Percentiles rank a stretch among this genome's conserved stretches.
Conservation (phyloP, 371 early-diverging fungal species). For the Syncephalastrum racemosum region DNA sequence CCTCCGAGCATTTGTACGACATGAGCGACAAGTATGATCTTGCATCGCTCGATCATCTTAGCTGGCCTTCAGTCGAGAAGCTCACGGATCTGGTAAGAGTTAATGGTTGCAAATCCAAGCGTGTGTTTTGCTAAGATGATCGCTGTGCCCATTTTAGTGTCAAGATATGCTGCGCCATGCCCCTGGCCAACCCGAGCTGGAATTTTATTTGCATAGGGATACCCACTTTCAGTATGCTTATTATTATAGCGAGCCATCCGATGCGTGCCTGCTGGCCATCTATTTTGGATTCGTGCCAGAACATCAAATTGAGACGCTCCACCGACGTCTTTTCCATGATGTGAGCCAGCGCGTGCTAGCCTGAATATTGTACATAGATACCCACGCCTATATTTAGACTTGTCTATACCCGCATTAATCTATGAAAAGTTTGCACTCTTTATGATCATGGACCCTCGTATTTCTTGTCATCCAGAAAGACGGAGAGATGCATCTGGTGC, state of each 20-base stretch:
- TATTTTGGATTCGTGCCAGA: conserved; percentile 36
- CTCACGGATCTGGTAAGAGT: conserved; percentile 28
- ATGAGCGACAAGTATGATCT: conserved; percentile 26
- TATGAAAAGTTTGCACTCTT: not conserved
- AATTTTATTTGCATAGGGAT: conserved; percentile 13
- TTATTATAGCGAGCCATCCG: conserved; percentile 14
- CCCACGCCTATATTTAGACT: no score
- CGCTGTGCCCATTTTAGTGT: conserved; percentile 7
- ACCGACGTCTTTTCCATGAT: conserved; percentile 36
- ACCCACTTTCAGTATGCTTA: conserved; percentile 22
- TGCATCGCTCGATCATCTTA: conserved; percentile 5
- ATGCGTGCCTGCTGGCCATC: conserved; percentile 27
- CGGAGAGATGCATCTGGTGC: no score
- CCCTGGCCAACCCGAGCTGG: conserved; percentile 5
- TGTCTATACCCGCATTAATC: no score
- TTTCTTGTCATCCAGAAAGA: no score
- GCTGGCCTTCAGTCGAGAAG: conserved; percentile 26
- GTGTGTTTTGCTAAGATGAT: conserved; percentile 20
- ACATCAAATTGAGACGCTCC: conserved; percentile 30
- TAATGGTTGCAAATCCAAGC: not conserved
- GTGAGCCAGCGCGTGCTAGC: conserved; percentile 31
- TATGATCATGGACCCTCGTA: not conserved
- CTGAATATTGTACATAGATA: no score
- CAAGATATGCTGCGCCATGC: conserved; percentile 3
- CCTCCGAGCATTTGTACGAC: conserved; percentile 34